Evolutionary conservation across 2,329 filamentous ascomycete species (phyloP), one percentile per base, ranked within the genome.

Genomic region (Sarocladiaceae sp.): DNA sequence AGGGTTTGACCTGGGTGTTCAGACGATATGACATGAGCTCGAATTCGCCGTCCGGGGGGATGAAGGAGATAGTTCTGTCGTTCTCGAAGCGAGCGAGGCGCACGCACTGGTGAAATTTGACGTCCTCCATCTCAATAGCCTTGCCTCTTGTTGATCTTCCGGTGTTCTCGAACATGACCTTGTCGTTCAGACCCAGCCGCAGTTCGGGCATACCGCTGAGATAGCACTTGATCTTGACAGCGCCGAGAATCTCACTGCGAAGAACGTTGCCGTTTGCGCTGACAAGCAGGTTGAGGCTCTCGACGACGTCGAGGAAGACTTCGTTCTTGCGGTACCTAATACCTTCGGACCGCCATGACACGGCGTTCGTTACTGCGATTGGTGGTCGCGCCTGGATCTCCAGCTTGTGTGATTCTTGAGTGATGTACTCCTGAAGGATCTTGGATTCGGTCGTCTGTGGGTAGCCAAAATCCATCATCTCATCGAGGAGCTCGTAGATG

Each of bases 391-490:
- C 91, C 69, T 96, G 91, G 47, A 97, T 83, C 65, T 98, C 93
- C 49, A 98, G 81, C 69, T 97, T 97, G 73, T 98, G 93, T 44
- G 90, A 96, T 68, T 98, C 93, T 67, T 98, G 93, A 32, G 93
- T 98, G 63, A 98, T 98, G 72, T 95, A 95, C 72, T 98, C 93
- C 67, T 98, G 93, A 49, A 98, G 72, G 63, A 98, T 98, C 78
- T 98, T 98, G 64, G 82, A 88, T 67, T 98, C 93, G 53, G 93
- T 98, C 9, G 93, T 98, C 66, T 98, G 93, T 5, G 93, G 93
- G 65, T 98, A 96, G 51, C 93, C 93, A 73, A 98, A 98, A 68
- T 98, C 93, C 93, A 98, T 98, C 93, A 98, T 98, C 73, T 98
- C 93, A 62, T 98, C 93, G 51, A 98, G 79, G 49, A 98, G 70